phyloP scores from a whole-genome alignment of 176 grass and related monocot species.

The Sorghum bicolor region DNA sequence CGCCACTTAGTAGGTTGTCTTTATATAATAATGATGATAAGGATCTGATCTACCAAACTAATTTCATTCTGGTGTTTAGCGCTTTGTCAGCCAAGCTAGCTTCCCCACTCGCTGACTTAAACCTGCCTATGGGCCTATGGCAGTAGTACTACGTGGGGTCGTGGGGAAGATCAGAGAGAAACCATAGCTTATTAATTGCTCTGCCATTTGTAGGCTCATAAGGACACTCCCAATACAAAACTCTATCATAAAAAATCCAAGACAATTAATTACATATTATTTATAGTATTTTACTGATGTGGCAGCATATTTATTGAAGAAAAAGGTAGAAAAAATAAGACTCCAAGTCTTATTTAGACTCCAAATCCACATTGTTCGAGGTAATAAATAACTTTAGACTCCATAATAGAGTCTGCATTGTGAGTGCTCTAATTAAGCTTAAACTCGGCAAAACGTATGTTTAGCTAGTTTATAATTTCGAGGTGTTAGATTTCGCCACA shows the following conservation, averaged over 20 bases:
- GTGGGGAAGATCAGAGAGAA: background rate
- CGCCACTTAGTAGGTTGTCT: background rate
- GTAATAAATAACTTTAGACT: no score
- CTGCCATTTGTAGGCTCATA: background rate
- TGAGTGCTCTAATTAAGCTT: no score
- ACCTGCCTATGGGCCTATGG: background rate
- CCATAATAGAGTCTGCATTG: no score
- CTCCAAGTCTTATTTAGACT: no score
- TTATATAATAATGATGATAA: background rate
- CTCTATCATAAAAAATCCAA: no score
- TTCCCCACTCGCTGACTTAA: background rate
- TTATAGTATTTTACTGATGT: no score
- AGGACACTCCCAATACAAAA: no score
- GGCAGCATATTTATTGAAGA: no score
- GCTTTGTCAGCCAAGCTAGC: background rate
- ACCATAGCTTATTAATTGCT: background rate
- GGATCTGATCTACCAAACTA: background rate
- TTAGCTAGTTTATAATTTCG: background rate
- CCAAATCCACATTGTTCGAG: no score
- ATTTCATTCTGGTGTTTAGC: background rate
- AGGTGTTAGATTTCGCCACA: background rate
- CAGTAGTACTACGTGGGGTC: no score
- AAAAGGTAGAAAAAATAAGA: no score
- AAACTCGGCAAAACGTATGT: background rate
- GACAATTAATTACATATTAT: no score